phyloP scores from a whole-genome alignment of 352 stramenopile species.

The Pythium monospermum region DNA sequence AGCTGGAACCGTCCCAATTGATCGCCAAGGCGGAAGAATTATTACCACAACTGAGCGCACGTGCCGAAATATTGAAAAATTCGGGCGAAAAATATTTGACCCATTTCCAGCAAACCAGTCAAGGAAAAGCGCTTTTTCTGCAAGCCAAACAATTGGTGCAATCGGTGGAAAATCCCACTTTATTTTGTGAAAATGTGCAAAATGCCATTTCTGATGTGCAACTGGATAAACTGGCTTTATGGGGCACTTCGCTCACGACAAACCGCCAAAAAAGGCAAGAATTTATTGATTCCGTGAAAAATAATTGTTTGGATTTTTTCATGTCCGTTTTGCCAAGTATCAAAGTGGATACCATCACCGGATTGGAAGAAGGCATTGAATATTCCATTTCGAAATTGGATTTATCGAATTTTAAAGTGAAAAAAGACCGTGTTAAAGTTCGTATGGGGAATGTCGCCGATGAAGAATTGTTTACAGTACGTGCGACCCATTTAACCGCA shows the following conservation, averaged over 20 bases:
- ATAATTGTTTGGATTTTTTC: constrained; percentile 84
- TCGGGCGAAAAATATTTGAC: constrained; percentile 67
- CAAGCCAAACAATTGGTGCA: constrained; percentile 68
- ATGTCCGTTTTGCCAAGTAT: constrained; percentile 81
- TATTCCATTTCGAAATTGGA: constrained; percentile 80
- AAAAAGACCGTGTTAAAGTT: constrained; percentile 82
- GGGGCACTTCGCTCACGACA: constrained; percentile 53
- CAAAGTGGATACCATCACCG: constrained; percentile 76
- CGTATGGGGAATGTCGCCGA: constrained; percentile 76
- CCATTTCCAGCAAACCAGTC: constrained; percentile 63
- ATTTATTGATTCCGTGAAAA: constrained; percentile 76
- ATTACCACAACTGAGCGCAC: constrained; percentile 49
- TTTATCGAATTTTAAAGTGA: constrained; percentile 77
- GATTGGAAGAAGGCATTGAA: constrained; percentile 66
- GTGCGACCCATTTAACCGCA: constrained; percentile 67
- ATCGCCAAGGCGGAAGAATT: constrained; percentile 61
- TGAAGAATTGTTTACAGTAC: constrained; percentile 77
- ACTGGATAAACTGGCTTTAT: constrained; percentile 61
- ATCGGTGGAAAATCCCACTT: constrained; percentile 68
- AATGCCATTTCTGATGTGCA: constrained; percentile 65
- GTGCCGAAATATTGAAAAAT: constrained; percentile 44
- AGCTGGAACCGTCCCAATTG: constrained; percentile 48
- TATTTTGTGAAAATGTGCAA: constrained; percentile 68
- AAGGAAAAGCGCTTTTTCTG: constrained; percentile 57
- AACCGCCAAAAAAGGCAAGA: constrained; percentile 67